Conservation (phyloP, 148 eudicot genomes). For the Polygonum maritimum region DNA sequence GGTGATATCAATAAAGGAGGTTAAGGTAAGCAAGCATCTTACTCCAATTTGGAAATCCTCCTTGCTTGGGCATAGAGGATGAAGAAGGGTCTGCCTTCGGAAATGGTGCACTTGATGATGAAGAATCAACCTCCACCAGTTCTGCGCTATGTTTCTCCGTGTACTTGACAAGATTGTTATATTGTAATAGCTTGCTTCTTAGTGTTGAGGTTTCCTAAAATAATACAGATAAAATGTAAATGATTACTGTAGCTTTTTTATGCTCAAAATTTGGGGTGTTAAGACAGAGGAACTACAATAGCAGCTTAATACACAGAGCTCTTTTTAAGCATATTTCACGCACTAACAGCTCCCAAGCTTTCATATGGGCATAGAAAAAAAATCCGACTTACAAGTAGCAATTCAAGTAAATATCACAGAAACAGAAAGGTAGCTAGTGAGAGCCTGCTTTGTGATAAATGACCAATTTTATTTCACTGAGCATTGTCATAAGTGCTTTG, state of each 20-base stretch:
- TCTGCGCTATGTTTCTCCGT: slow-evolving; percentile 46
- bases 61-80: slow-evolving; percentile 42
- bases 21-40: slow-evolving; percentile 16
- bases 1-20: slow-evolving; percentile 7
- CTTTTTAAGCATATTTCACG: not conserved
- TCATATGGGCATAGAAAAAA: not conserved
- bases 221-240: not conserved
- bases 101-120: slow-evolving; percentile 33
- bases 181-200: slow-evolving; percentile 55
- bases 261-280: not conserved
- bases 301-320: not conserved
- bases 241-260: not conserved
- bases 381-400: not conserved
- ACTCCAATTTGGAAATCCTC: slow-evolving; percentile 61
- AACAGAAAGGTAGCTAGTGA: too few relatives aligned
- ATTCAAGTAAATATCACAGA: not conserved
- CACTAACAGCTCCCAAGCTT: not conserved
- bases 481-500: not conserved
- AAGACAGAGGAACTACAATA: not conserved
- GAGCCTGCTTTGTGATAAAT: not conserved
- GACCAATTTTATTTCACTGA: not conserved
- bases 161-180: slow-evolving; percentile 57
- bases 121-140: slow-evolving; percentile 35
- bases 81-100: slow-evolving; percentile 43
- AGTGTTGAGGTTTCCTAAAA: slow-evolving; percentile 67